Evolutionary conservation across 331 rosid genomes (phyloP).

Genomic region (Quercus tomentella): DNA sequence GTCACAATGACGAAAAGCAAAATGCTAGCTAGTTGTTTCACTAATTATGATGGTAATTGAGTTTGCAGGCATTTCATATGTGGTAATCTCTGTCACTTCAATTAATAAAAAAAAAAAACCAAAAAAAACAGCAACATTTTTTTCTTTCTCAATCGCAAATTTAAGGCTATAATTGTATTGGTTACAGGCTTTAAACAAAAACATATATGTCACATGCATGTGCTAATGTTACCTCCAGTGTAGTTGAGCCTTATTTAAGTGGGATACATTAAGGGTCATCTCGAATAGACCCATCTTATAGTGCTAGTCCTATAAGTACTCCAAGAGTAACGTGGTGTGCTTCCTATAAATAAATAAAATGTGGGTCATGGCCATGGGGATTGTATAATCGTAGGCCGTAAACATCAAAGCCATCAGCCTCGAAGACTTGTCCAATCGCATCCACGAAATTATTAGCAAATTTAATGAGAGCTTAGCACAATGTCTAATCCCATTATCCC

Average conservation of each 20-base stretch:
- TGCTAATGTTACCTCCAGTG: slow-evolving; percentile 17
- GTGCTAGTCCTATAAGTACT: slow-evolving; percentile 4
- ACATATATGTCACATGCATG: slow-evolving; percentile 17
- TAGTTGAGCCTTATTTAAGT: slow-evolving; percentile 12
- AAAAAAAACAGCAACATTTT: neutral
- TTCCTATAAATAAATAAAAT: slow-evolving; percentile 28
- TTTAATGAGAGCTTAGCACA: slow-evolving; percentile 32
- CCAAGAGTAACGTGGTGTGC: slow-evolving; percentile 35
- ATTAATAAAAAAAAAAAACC: too few relatives aligned
- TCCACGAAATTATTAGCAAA: neutral
- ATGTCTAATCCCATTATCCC: slow-evolving; percentile 43
- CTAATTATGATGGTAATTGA: slow-evolving; percentile 18
- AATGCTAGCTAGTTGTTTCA: neutral
- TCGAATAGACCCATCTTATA: slow-evolving; percentile 5
- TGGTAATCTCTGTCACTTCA: neutral
- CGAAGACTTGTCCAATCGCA: slow-evolving; percentile 27
- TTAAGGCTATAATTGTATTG: slow-evolving; percentile 1
- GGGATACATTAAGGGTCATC: slow-evolving; percentile 14
- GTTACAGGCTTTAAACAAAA: slow-evolving; percentile 1
- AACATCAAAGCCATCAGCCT: slow-evolving; percentile 18
- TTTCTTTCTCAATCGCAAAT: slow-evolving; percentile 7
- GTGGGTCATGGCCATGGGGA: slow-evolving; percentile 29
- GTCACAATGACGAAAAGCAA: slow-evolving; percentile 12
- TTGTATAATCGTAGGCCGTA: slow-evolving; percentile 19
- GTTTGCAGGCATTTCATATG: neutral